Evolutionary conservation across 169 alveolate genomes (phyloP).

Genomic region (Plasmodium gaboni): DNA sequence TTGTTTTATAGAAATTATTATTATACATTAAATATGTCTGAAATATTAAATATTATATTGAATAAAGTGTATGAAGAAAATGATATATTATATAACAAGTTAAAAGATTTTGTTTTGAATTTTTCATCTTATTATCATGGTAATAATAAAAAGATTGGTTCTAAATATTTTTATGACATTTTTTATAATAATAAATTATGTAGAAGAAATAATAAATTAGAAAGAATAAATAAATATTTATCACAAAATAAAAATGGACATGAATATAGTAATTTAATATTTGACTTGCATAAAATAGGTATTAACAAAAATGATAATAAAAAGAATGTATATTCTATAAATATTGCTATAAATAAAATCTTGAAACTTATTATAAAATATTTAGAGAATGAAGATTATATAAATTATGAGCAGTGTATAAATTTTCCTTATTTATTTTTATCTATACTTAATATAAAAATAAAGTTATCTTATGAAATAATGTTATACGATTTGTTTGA

Average conservation of each 20-base stretch:
- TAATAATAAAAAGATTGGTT: background rate
- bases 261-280: constrained; percentile 9
- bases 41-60: constrained; percentile 20
- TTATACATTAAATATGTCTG: constrained; percentile 28
- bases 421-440: constrained; percentile 48
- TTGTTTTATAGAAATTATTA: constrained; percentile 43
- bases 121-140: constrained; percentile 9
- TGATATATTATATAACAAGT: constrained; percentile 5
- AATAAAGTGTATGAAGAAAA: constrained; percentile 59
- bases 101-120: constrained; percentile 6
- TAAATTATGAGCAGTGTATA: constrained; percentile 59
- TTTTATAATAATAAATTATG: background rate
- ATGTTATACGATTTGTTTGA: constrained; percentile 27
- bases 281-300: constrained; percentile 19
- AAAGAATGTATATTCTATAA: constrained; percentile 15
- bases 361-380: constrained; percentile 66
- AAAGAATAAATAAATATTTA: background rate
- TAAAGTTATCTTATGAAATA: constrained; percentile 32
- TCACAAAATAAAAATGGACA: constrained; percentile 14
- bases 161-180: background rate
- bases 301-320: constrained; percentile 2
- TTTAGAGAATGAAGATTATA: constrained; percentile 39
- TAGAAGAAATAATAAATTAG: background rate
- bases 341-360: constrained; percentile 56
- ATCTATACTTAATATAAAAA: constrained; percentile 32